A percentile compares a stretch with the other conserved stretches of the same genome.
Conservation (phyloP, 371 early-diverging fungal genomes). For the Rhizopus arrhizus region DNA sequence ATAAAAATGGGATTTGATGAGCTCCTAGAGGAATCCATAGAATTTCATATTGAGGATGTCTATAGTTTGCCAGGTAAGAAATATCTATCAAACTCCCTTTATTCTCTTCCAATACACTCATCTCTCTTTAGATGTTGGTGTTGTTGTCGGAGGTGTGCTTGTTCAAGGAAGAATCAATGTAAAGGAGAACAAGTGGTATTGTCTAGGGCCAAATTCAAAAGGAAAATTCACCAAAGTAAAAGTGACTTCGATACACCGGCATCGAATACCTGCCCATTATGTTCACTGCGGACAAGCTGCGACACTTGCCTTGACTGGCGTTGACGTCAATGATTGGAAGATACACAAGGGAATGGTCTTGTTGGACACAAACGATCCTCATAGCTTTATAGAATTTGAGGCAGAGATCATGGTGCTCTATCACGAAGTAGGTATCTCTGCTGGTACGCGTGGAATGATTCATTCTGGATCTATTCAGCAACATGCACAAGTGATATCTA, state of each 20-base stretch:
- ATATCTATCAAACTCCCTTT: not conserved
- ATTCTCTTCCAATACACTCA: not conserved
- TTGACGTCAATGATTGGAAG: constrained; percentile 46
- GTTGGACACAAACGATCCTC: constrained; percentile 50
- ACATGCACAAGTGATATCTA: constrained; percentile 63
- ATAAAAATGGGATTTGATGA: constrained; percentile 35
- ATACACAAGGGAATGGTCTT: constrained; percentile 89
- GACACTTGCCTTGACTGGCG: constrained; percentile 66
- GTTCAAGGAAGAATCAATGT: constrained; percentile 53
- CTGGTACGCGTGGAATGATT: constrained; percentile 88
- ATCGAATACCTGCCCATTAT: constrained; percentile 73
- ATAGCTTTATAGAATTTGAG: constrained; percentile 77
- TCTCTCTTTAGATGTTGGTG: constrained; percentile 50
- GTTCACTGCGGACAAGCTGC: constrained; percentile 85
- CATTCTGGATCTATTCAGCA: constrained; percentile 89
- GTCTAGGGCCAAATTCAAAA: constrained; percentile 58
- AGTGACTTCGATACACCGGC: constrained; percentile 86
- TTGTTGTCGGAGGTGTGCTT: constrained; percentile 59
- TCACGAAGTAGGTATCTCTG: constrained; percentile 63
- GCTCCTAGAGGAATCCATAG: constrained; percentile 60
- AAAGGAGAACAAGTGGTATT: constrained; percentile 31
- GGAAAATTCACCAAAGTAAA: constrained; percentile 54
- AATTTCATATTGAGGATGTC: constrained; percentile 86
- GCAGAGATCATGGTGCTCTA: constrained; percentile 86
- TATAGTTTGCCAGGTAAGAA: constrained; percentile 80